Conservation (phyloP, 768 basidiomycete species). For the Auricularia sp. region DNA sequence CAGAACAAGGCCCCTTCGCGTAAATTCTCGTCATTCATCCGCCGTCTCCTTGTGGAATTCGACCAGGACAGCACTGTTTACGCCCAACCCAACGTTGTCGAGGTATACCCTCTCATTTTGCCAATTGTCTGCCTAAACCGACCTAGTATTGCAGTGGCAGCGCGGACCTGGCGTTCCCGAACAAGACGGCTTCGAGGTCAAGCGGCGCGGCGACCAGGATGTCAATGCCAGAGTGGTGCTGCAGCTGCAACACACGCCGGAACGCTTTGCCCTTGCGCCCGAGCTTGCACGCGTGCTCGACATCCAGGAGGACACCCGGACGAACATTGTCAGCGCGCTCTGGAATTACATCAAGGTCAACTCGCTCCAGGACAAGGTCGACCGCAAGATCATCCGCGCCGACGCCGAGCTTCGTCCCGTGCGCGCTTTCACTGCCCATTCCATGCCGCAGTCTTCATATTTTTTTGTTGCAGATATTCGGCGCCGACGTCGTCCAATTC, state of each 20-base stretch:
- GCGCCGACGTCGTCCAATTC: conserved; percentile 59
- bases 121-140: conserved; percentile 29
- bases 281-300: conserved; percentile 59
- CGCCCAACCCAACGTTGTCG: conserved; percentile 79
- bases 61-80: conserved; percentile 76
- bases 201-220: conserved; percentile 67
- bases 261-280: conserved; percentile 69
- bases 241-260: conserved; percentile 77
- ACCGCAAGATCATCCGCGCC: conserved; percentile 56
- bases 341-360: conserved; percentile 91
- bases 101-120: conserved; percentile 39
- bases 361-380: conserved; percentile 72
- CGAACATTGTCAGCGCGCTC: conserved; percentile 68
- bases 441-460: background rate
- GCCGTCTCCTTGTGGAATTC: conserved; percentile 75
- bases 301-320: conserved; percentile 75
- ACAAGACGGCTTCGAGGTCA: conserved; percentile 80
- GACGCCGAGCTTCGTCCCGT: conserved; percentile 63
- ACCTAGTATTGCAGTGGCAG: conserved; percentile 25
- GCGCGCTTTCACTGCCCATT: conserved; percentile 10
- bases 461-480: conserved; percentile 45
- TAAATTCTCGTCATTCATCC: conserved; percentile 81
- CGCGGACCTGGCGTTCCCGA: conserved; percentile 29
- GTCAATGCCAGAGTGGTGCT: conserved; percentile 77
- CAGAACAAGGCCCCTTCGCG: conserved; percentile 52